A percentile compares a stretch with the other conserved stretches of the same genome.
These are phyloP conservation scores for Pyrus bretschneideri DNA, from an alignment of 306 rosid genomes.

Conservation along the genomic window DNA sequence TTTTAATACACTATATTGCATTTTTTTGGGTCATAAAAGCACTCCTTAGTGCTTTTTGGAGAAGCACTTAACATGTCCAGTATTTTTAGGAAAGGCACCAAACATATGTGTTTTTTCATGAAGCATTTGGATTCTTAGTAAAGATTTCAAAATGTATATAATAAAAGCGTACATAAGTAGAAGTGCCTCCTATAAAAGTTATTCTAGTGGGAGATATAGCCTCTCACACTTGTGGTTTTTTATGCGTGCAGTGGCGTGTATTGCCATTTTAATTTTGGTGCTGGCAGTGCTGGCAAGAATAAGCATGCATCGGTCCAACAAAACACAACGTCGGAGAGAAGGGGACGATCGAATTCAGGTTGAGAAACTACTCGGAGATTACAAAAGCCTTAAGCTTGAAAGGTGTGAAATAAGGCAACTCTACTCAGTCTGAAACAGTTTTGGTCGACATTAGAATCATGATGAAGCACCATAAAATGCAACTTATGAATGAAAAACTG, in stretches of 20 bases:
- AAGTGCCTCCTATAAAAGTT: too few relatives aligned
- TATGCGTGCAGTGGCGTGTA: slow-evolving; percentile 34
- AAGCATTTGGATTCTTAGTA: too few relatives aligned
- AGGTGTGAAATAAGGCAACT: neutral
- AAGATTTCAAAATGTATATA: too few relatives aligned
- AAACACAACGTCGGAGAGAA: slow-evolving; percentile 14
- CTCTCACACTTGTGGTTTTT: neutral
- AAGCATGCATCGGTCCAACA: slow-evolving; percentile 21
- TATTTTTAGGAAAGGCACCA: too few relatives aligned
- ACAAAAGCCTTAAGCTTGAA: neutral
- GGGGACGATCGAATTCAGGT: slow-evolving; percentile 18
- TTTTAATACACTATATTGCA: too few relatives aligned
- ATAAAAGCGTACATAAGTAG: too few relatives aligned
- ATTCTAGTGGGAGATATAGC: neutral
- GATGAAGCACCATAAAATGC: neutral
- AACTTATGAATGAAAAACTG: too few relatives aligned
- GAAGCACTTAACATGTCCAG: too few relatives aligned
- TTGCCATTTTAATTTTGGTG: slow-evolving; percentile 20
- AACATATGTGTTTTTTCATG: too few relatives aligned
- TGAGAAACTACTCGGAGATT: slow-evolving; percentile 23
- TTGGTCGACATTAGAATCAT: neutral
- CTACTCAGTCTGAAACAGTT: neutral
- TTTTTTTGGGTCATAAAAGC: too few relatives aligned
- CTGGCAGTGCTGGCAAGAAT: slow-evolving; percentile 14
- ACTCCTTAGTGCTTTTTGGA: too few relatives aligned